Evolutionary conservation across 306 rosid species (phyloP), one percentile per base, ranked within the genome.

Genomic region (Prunus dulcis): DNA sequence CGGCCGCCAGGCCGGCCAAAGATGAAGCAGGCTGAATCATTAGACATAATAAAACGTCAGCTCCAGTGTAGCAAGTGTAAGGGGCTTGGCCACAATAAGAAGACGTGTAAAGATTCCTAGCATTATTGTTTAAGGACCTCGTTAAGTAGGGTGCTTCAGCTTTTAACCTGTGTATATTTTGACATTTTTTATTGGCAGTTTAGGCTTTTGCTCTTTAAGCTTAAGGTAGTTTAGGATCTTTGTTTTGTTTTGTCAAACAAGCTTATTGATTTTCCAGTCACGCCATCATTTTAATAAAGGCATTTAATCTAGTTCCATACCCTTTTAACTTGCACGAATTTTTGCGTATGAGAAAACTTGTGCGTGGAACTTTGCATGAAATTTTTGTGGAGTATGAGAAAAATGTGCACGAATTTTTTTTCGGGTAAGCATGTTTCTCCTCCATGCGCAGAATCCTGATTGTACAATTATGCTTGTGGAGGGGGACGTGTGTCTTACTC

Each of bases 31-130:
- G 72, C 76, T 13, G 96, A 92, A 47, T 66, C 97, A 19, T 51
- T 86, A 50, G 99, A 95, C 77, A 76, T 92, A 53, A 86, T 91
- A 61, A 95, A 95, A 82, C 96, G 97, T 7, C 97, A 92, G 76
- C 96, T 95, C 52, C 99, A 95, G 81, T 95, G 99, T 73, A 85
- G 99, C 80, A 95, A 89, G 73, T 92, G 99, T 88, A 95, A 95
- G 83, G 97, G 92, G 65, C 97, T 95, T 77, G 99, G 99, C 69
- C 99, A 95, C 87, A 95, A 95, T 78, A 89, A 85, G 90, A 95
- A 95, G 90, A 92, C 99, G 0, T 95, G 97, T 91, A 86, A 90
- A 85, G 67, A 58, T 49, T 79, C 82, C 66, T 86, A 86, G 78
- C 64, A 60, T 11, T 61, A 53, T 25, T 38, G 9, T 28, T 58